Evolutionary conservation across 352 stramenopile genomes (phyloP).

Genomic region (Albugo laibachii): DNA sequence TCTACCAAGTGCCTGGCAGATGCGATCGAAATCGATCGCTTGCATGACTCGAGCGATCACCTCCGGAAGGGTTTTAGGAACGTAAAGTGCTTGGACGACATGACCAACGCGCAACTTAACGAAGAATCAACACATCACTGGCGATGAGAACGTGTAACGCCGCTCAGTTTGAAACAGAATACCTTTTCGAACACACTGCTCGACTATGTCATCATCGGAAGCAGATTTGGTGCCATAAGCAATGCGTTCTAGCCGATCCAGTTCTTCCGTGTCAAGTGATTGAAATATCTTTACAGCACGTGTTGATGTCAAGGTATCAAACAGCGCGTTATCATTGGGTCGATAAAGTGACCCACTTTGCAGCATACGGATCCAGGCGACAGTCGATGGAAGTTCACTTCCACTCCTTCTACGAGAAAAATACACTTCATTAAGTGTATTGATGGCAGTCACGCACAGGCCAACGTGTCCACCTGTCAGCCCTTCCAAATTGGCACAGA

Average conservation of each 20-base stretch:
- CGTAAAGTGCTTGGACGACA: slow-evolving; percentile 4
- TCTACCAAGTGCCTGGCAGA: slow-evolving; percentile 1
- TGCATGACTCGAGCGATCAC: slow-evolving; percentile 3
- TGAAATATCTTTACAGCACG: slow-evolving; percentile 7
- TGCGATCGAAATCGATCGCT: slow-evolving; percentile 9
- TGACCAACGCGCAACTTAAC: slow-evolving; percentile 9
- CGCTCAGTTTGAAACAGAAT: slow-evolving; percentile 3
- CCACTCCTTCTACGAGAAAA: not conserved
- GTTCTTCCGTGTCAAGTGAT: slow-evolving; percentile 4
- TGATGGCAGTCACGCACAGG: slow-evolving; percentile 2
- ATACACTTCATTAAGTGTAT: slow-evolving; percentile 1
- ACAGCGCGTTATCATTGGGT: slow-evolving; percentile 1
- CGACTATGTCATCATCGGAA: slow-evolving; percentile 3
- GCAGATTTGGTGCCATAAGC: not conserved
- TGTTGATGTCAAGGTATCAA: slow-evolving; percentile 4
- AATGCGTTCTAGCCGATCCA: slow-evolving; percentile 4
- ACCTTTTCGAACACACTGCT: slow-evolving; percentile 5
- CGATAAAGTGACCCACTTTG: slow-evolving; percentile 1
- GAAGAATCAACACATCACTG: slow-evolving; percentile 10
- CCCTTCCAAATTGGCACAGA: slow-evolving; percentile 1
- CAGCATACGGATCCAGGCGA: slow-evolving; percentile 5
- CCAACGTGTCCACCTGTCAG: slow-evolving; percentile 6
- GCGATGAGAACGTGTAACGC: slow-evolving; percentile 6
- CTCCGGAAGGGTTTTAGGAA: slow-evolving; percentile 4
- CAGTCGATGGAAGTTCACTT: not conserved